Base-by-base conservation (phyloP, 202 grass and related monocot genomes). In the Hordeum pubiflorum region DNA sequence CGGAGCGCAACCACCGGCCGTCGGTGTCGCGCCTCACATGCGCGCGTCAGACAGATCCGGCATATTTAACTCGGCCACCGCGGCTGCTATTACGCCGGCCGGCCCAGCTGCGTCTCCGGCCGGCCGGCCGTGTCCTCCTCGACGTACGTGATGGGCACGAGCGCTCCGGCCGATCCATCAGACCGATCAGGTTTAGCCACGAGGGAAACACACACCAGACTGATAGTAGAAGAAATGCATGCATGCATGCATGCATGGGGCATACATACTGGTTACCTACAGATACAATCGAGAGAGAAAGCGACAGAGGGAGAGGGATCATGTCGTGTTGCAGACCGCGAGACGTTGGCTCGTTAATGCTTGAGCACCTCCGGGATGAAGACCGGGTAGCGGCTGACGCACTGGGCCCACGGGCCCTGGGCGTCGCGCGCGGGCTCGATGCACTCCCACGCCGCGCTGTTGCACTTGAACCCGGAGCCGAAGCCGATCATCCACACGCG, bases 391-490 rank as follows among this genome's bases (percentile, higher is more conserved):
- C 34, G 22, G 54, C 15, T 33, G 73, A 76, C 58, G 31, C 32
- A 39, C 1, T 20, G 2, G 10, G 57, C 82, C 92, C 92, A 94
- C 0, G 92, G 84, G 1, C 87, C 89, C 26, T 81, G 87, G 9
- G 78, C 75, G 33, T 9, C 17, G 55, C 24, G 12, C 13, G 89
- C 11, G 2, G 89, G 88, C 75, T 50, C n/a, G 48, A 94, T 84
- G 58, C 92, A 91, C 84, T 89, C 90, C 92, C 92, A 94, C 3
- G 82, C 87, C 0, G 82, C 89, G 71, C 89, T 92, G 87, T 95
- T 95, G 87, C 92, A 94, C 75, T 92, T 94, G 85, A 94, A 94
- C 6, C 92, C 92, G 0, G 87, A 89, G 5, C 92, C 89, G 4
- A 92, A 92, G 0, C 92, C 87, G 8, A 92, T 88, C 86, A 88